phyloP scores from a whole-genome alignment of 176 grass and related monocot genomes.

The Poa annua region DNA sequence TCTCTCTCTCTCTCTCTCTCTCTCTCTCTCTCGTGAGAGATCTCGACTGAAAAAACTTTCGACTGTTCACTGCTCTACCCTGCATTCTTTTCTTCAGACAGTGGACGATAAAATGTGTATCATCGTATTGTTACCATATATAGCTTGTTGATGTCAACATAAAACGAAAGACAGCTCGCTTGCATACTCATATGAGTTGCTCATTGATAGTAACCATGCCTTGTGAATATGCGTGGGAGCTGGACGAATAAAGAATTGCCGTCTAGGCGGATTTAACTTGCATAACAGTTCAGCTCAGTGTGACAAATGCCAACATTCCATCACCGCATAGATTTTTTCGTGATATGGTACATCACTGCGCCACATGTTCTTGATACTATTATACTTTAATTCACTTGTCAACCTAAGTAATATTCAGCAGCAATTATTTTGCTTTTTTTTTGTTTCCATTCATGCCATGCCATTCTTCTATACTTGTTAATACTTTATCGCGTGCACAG shows the following conservation, averaged over 20 bases:
- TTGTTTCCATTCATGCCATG: not conserved
- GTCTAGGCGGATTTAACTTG: not conserved
- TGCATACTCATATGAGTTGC: slow-evolving; percentile 4
- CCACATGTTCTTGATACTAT: not conserved
- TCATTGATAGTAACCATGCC: not conserved
- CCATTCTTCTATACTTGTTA: not conserved
- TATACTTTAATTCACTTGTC: slow-evolving; percentile 7
- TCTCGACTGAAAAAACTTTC: no score
- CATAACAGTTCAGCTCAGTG: slow-evolving; percentile 7
- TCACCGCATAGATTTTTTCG: not conserved
- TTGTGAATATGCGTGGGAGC: not conserved
- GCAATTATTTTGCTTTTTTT: not conserved
- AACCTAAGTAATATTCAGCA: not conserved
- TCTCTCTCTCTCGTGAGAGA: no score
- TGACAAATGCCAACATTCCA: slow-evolving; percentile 8
- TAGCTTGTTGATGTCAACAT: not conserved
- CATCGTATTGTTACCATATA: not conserved
- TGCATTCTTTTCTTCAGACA: not conserved
- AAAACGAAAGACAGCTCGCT: not conserved
- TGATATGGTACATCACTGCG: not conserved
- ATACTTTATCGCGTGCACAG: slow-evolving; percentile 8
- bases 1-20: no score
- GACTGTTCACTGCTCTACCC: not conserved
- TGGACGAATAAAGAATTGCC: slow-evolving; percentile 11
- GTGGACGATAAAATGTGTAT: not conserved